Evolutionary conservation across 164 flowering plant species (phyloP).

Genomic region (Aristolochia californica): DNA sequence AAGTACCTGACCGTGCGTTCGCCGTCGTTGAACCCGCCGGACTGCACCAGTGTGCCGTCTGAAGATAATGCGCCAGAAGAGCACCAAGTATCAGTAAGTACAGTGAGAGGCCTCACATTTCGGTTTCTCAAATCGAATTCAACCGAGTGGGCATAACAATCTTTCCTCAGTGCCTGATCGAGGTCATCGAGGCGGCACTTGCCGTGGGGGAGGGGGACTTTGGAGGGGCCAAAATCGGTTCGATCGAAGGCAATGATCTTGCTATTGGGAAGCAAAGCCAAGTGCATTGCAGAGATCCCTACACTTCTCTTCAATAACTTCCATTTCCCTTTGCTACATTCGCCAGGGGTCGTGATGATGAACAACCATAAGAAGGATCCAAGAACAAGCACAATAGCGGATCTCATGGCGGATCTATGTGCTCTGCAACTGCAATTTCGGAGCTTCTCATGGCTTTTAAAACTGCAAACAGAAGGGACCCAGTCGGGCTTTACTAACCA

Average conservation of each 20-base stretch:
- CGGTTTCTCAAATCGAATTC: constrained; percentile 19
- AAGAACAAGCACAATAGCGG: no score
- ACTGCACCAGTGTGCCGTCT: constrained; percentile 30
- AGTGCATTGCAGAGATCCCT: constrained; percentile 32
- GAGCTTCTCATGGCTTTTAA: no score
- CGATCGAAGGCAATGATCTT: constrained; percentile 27
- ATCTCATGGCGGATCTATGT: no score
- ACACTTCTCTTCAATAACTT: constrained; percentile 11
- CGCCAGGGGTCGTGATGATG: neutral
- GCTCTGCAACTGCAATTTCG: no score
- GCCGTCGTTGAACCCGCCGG: constrained; percentile 31
- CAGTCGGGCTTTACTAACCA: no score
- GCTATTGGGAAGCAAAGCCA: constrained; percentile 25
- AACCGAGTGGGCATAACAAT: constrained; percentile 40
- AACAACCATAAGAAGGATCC: no score
- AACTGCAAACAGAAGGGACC: no score
- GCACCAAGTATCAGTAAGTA: constrained; percentile 41
- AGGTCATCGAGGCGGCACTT: constrained; percentile 6
- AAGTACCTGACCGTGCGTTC: constrained; percentile 22
- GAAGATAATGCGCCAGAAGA: constrained; percentile 37
- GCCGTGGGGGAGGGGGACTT: constrained; percentile 21
- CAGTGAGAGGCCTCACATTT: constrained; percentile 25
- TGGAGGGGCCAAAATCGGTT: constrained; percentile 29
- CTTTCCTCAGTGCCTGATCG: constrained; percentile 3
- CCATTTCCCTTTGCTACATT: constrained; percentile 17